Percentiles rank a stretch among this genome's conserved stretches.
These are phyloP conservation scores for Scalesia atractyloides DNA, from an alignment of 129 eudicot species.

Conservation along the genomic window DNA sequence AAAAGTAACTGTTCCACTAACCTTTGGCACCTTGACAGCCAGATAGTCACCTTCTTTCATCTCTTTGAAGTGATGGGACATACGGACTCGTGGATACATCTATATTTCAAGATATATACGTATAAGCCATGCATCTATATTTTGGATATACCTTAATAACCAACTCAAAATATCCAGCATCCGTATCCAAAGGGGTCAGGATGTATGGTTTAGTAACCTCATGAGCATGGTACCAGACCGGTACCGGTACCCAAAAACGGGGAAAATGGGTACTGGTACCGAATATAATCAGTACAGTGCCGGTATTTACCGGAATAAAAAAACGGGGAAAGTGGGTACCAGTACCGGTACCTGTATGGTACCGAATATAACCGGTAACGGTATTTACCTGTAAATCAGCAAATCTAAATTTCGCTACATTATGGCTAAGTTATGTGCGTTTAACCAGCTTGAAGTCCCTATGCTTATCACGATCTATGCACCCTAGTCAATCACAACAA, in stretches of 20 bases:
- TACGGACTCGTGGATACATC: conserved; percentile 76
- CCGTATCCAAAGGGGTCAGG: conserved; percentile 61
- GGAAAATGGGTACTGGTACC: neutral
- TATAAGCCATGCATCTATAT: neutral
- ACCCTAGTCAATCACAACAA: conserved; percentile 14
- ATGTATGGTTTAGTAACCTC: conserved; percentile 69
- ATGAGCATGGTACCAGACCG: conserved; percentile 62
- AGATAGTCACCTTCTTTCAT: conserved; percentile 64
- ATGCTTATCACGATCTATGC: conserved; percentile 34
- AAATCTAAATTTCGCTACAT: conserved; percentile 43
- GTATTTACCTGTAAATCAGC: conserved; percentile 38
- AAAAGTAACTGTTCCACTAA: neutral
- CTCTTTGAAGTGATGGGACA: conserved; percentile 74
- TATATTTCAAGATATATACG: conserved; percentile 12
- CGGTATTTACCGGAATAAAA: too few relatives aligned
- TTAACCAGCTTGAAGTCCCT: conserved; percentile 42
- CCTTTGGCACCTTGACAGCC: conserved; percentile 68
- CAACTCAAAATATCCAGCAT: conserved; percentile 59
- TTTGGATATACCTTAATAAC: conserved; percentile 52
- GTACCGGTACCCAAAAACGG: conserved; percentile 46
- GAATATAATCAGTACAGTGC: too few relatives aligned
- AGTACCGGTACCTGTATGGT: too few relatives aligned
- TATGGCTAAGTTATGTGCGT: conserved; percentile 43
- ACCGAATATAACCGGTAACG: too few relatives aligned
- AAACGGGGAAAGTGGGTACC: conserved; percentile 20